Conservation (phyloP, 2,329 filamentous ascomycete species). For the Epichloe sibirici region DNA sequence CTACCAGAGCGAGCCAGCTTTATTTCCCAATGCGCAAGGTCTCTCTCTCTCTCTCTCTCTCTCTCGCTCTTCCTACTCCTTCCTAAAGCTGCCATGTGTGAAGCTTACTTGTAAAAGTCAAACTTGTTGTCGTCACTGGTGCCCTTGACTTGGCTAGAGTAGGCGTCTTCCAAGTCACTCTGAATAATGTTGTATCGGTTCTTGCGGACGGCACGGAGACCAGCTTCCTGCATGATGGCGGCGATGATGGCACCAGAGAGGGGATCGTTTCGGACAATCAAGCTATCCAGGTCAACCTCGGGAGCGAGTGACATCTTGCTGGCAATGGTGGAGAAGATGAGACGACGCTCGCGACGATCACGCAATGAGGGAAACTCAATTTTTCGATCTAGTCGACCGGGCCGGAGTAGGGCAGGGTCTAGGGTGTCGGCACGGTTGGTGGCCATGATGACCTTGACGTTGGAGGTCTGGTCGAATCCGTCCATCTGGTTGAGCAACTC, state of each 20-base stretch:
- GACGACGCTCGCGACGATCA: conserved; percentile 83
- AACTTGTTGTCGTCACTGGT: conserved; percentile 58
- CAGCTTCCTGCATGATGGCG: conserved; percentile 98
- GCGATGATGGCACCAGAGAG: conserved; percentile 92
- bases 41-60: neutral
- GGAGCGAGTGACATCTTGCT: conserved; percentile 94
- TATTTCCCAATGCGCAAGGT: too few species aligned
- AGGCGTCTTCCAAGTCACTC: conserved; percentile 89
- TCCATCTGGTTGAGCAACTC: conserved; percentile 99
- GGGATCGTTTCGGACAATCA: conserved; percentile 95
- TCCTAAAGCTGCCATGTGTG: neutral
- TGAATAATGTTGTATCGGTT: conserved; percentile 99
- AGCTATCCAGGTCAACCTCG: conserved; percentile 88
- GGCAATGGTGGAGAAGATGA: conserved; percentile 97
- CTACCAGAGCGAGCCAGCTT: too few species aligned
- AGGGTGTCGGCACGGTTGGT: conserved; percentile 97
- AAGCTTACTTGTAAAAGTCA: conserved; percentile 74
- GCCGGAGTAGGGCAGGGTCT: conserved; percentile 86
- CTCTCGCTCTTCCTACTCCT: neutral
- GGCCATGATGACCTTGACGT: conserved; percentile 99
- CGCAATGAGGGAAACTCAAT: conserved; percentile 96
- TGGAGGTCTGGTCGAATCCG: conserved; percentile 95
- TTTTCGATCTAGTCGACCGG: conserved; percentile 91
- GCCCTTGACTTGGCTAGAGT: conserved; percentile 91
- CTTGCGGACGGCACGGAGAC: conserved; percentile 85